phyloP scores from a whole-genome alignment of 83 land plant genomes.

The Diphasiastrum complanatum region DNA sequence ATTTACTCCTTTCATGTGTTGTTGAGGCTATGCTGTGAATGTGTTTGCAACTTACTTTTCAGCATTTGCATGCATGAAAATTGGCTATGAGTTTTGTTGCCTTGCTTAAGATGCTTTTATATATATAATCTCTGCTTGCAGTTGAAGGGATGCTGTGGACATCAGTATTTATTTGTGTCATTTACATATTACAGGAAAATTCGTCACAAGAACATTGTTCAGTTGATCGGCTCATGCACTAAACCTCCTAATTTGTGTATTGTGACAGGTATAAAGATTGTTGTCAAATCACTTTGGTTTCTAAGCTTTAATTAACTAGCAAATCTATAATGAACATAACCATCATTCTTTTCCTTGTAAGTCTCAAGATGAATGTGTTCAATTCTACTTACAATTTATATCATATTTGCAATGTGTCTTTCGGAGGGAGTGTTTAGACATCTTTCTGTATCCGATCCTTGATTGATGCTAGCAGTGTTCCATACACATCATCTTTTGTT shows the following conservation, averaged over 20 bases:
- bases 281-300: not conserved
- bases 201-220: constrained; percentile 93
- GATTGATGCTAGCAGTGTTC: not conserved
- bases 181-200: constrained; percentile 93
- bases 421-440: too few relatives aligned
- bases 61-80: too few relatives aligned
- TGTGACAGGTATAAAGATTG: constrained; percentile 59
- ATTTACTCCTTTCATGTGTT: too few relatives aligned
- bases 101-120: too few relatives aligned
- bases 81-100: too few relatives aligned
- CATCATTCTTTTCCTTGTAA: not conserved
- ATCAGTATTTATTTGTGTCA: too few relatives aligned
- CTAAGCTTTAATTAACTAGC: not conserved
- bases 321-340: not conserved
- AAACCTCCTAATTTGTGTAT: constrained; percentile 80
- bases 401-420: too few relatives aligned
- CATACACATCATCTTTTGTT: not conserved
- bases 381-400: too few relatives aligned
- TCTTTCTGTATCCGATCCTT: not conserved
- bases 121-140: too few relatives aligned
- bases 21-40: too few relatives aligned
- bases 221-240: constrained; percentile 98
- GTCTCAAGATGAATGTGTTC: not conserved
- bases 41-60: too few relatives aligned
- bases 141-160: too few relatives aligned